Base-by-base conservation (phyloP, 768 basidiomycete genomes). In the Boletellus ananas region DNA sequence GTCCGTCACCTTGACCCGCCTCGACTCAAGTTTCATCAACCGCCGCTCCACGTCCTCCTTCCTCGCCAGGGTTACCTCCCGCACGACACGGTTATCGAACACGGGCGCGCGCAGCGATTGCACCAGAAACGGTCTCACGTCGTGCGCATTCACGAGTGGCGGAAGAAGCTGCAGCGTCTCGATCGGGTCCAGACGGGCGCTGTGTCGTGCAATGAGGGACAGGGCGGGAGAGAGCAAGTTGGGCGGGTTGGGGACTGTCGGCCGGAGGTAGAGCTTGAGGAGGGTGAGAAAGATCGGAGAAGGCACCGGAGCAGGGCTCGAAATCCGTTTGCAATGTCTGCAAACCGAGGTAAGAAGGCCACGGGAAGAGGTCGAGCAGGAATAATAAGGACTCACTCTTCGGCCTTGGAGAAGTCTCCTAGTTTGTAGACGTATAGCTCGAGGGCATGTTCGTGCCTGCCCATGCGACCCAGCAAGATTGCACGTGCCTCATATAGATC, bases 401-500 rank as follows among this genome's bases (percentile, higher is more conserved):
- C 96, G 25, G 96, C 96, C 54, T 92, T 92, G 23, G 70, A 53
- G 64, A 86, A 92, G 61, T 94, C 87, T 34, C 84, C 79, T 29
- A 98, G 74, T 33, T 84, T 81, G 62, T 97, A 87, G 6, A 94
- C 93, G 64, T 98, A 99, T 13, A 95, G 79, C 62, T 94, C 91
- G n/a, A 98, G 79, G 1, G 95, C 94, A 53, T 86, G 90, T 54
- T 96, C 92, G 54, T 98, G 95, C 47, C 90, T 83, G 2, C 89
- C 92, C 52, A 97, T 76, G 39, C 88, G 79, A 10, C 96, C 96
- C 10, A 97, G 73, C 7, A 99, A 77, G 51, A 97, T 84, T 0
- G 96, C 96, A 36, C 93, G 84, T 14, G 90, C 93, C 67, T 98
- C 93, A 51, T 81, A 92, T 34, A 96, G 74, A 59, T 92, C 93